Base-by-base conservation (phyloP, 2,329 filamentous ascomycete genomes). In the Trichoderma polysporum region DNA sequence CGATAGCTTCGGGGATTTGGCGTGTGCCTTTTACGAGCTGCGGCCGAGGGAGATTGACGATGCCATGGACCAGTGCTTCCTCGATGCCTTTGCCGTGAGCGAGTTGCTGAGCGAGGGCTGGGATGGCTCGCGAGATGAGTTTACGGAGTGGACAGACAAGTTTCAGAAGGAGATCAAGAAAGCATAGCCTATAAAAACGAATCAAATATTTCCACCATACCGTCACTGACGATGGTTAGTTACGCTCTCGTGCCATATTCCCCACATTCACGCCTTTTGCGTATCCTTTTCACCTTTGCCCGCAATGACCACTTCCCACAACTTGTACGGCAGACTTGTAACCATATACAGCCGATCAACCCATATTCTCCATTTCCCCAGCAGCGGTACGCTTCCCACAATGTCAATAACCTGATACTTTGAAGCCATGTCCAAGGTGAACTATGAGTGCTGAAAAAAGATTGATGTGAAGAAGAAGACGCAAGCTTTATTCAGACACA, bases 121-220 rank as follows among this genome's bases (percentile, higher is more conserved):
- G 91, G 78, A 85, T 2, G 89, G 85, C 0, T 78, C 84, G 54
- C 83, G 86, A 19, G 93, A 97, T 73, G 91, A 90, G 73, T 97
- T 96, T 74, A 90, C 89, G 0, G 82, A 85, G 17, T 97, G 93
- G 93, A 87, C 85, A n/a, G 82, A 80, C 12, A 85, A 83, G 69
- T 88, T 87, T 70, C 82, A 83, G 73, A 73, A 76, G 35, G 82
- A 85, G 70, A 82, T 87, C 15, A 85, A 82, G 69, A 85, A 84
- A 73, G 35, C 56, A 27, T 68, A 66, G 49, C 56, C 37, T 37
- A 45, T 22, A 45, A 12, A 41, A 22, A 22, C n/a, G 17, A 52
- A 49, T n/a, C 8, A 45, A n/a, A 39, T 19, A 12, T 37, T 35
- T 31, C 13, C 41, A 61, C 47, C 31, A 10, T n/a, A 27, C 12